These are phyloP conservation scores for Rhododendron simsii DNA, from an alignment of 148 eudicot species.

Conservation along the genomic window DNA sequence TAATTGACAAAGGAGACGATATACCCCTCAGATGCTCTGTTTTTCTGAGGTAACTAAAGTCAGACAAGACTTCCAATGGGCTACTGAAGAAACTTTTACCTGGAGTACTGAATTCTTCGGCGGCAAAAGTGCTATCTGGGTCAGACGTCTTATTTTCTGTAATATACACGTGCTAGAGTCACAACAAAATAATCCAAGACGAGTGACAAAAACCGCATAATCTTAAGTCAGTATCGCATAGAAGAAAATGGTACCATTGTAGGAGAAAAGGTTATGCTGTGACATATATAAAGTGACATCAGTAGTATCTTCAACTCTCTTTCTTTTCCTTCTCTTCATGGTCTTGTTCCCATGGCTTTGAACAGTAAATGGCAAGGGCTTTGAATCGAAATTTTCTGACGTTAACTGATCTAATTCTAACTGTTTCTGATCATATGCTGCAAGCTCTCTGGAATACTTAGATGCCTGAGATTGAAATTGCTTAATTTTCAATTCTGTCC, in stretches of 20 bases:
- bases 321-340: conserved; percentile 79
- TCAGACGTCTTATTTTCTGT: conserved; percentile 77
- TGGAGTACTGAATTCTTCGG: conserved; percentile 48
- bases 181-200: conserved; percentile 2
- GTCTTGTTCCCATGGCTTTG: conserved; percentile 38
- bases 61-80: background rate
- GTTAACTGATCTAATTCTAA: conserved; percentile 36
- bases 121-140: conserved; percentile 43
- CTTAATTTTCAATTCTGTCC: conserved; percentile 83
- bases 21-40: background rate
- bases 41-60: background rate
- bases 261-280: conserved; percentile 75
- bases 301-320: conserved; percentile 57
- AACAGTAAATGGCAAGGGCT: conserved; percentile 40
- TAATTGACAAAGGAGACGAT: background rate
- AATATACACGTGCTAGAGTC: conserved; percentile 16
- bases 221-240: background rate
- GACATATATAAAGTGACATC: conserved; percentile 62
- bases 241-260: conserved; percentile 42
- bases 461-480: conserved; percentile 69
- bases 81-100: conserved; percentile 34
- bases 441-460: conserved; percentile 51
- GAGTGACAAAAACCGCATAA: background rate
- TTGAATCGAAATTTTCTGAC: conserved; percentile 50
- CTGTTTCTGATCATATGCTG: conserved; percentile 44